Base-by-base conservation (phyloP, 441 rosid species). In the Syzygium malaccense region DNA sequence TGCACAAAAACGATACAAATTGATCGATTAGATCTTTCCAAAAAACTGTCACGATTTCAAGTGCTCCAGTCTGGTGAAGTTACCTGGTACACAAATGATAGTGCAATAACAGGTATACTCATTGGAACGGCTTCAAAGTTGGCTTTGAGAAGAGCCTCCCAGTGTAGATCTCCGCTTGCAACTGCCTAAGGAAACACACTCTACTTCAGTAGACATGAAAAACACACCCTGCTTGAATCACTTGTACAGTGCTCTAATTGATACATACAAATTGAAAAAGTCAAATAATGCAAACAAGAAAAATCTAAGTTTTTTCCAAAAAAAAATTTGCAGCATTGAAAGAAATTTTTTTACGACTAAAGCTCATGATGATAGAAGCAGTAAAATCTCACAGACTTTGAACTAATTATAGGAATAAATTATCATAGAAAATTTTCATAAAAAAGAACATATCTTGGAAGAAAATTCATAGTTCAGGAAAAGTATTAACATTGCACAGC, bases 51-150 rank as follows among this genome's bases (percentile, higher is more conserved):
- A 88, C 87, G 58, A 86, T 57, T 90, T 64, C 56, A 58, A 87
- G 71, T 56, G 85, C 55, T 84, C 87, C 48, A 57, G 78, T 87
- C 78, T 60, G 87, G 41, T 83, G 86, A 85, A 85, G n/a, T 92
- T 95, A 95, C 99, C 97, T 97, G 99, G 90, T 97, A 96, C 89
- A 96, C 99, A 92, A 97, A 96, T 41, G 99, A 96, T 66, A 96
- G 96, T 55, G 99, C 97, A 91, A 97, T 93, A n/a, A 97, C 94
- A 33, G 99, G 99, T 93, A 97, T 93, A 88, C 99, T 96, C 96
- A 95, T 95, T 9, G 99, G 99, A 94, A 96, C 97, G 7, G 98
- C 99, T 87, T 92, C 95, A 92, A 97, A 94, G 93, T 97, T 96
- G 53, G 98, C 98, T 92, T 93, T 96, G 87, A 95, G 92, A 91